phyloP scores from a whole-genome alignment of 768 basidiomycete genomes.

The Pilatotrama ljubarskyi region DNA sequence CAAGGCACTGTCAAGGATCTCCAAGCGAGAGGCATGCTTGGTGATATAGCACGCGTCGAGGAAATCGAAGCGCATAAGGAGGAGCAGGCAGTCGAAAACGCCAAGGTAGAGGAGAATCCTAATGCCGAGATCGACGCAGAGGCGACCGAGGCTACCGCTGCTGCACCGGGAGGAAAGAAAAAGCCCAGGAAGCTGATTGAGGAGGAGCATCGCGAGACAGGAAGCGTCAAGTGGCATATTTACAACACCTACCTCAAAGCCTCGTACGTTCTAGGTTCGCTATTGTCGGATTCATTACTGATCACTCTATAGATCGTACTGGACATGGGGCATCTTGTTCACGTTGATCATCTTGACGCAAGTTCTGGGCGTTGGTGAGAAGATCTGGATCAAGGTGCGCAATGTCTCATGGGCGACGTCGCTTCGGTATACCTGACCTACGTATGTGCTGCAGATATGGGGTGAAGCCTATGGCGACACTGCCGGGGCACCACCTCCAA shows the following conservation, averaged over 20 bases:
- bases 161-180: constrained; percentile 41
- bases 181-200: constrained; percentile 74
- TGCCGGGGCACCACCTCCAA: not conserved
- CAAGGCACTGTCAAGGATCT: constrained; percentile 71
- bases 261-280: constrained; percentile 48
- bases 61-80: constrained; percentile 51
- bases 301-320: constrained; percentile 52
- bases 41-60: constrained; percentile 56
- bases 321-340: constrained; percentile 60
- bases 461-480: constrained; percentile 57
- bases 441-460: constrained; percentile 51
- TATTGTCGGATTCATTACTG: not conserved
- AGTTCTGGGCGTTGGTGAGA: constrained; percentile 56
- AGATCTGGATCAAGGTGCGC: constrained; percentile 72
- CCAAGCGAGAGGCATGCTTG: constrained; percentile 58
- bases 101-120: constrained; percentile 19
- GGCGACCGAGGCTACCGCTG: constrained; percentile 27
- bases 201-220: constrained; percentile 79
- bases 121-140: constrained; percentile 33
- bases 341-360: constrained; percentile 47
- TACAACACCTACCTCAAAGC: constrained; percentile 67
- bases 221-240: constrained; percentile 77
- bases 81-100: constrained; percentile 28
- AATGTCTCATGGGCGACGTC: not conserved
- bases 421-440: not conserved